Base-by-base conservation (phyloP, 352 stramenopile genomes). In the Saprolegnia parasitica region DNA sequence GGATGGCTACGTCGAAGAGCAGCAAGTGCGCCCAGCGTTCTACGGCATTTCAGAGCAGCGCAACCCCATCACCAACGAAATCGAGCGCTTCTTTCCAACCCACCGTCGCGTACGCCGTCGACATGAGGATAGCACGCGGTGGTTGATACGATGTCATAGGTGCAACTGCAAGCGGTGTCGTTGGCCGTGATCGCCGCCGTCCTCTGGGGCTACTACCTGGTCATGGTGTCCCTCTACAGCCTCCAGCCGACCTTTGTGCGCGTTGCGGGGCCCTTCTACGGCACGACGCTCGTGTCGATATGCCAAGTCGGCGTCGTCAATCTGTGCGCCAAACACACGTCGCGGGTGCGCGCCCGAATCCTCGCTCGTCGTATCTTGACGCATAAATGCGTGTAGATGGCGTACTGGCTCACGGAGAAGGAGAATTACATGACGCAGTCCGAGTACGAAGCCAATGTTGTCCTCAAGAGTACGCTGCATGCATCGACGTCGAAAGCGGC, bases 41-140 rank as follows among this genome's bases (percentile, higher is more conserved):
- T 72, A 62, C n/a, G 72, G 79, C 26, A 49, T 49, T 5, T 56
- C 65, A 5, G 49, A n/a, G 24, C 65, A 72, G 2, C 70, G 61
- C 0, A 74, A 83, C 62, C 72, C 77, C 26, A 50, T 76, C 66
- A 75, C 74, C 11, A 72, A 77, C 49, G 70, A 79, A 62, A 18
- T 77, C 8, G 74, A 79, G 54, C 71, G 47, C 11, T 55, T 72
- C 52, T 77, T 74, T 54, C 55, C 70, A 5, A 50, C 49, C 5
- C 39, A 42, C 26, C 50, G 65, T 18, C 71, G 63, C 15, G 0
- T 80, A 9, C 42, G 10, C 11, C 10, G 42, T 10, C 26, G 70
- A 6, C 65, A 65, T 50, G 13, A 6, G 35, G 24, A 10, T 52
- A 45, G 5, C 0, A 23, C 32, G 13, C 21, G 32, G 1, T n/a